Conservation (phyloP, 495 filamentous ascomycete species). For the Annulohypoxylon nitens region DNA sequence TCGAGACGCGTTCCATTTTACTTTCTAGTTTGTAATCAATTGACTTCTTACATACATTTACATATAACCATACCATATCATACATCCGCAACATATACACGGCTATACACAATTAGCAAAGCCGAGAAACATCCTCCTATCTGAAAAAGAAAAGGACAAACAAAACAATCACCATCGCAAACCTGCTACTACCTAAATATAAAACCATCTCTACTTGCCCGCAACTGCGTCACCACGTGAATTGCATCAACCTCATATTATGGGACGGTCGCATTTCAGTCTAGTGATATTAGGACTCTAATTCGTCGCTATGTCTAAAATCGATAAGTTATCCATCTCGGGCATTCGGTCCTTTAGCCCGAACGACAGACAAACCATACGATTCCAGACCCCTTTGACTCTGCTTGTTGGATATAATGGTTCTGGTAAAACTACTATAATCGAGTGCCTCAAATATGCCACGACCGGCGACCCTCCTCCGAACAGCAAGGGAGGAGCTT, state of each 20-base stretch:
- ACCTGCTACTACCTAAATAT: constrained; percentile 9
- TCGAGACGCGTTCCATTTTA: constrained; percentile 38
- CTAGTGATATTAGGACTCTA: constrained; percentile 19
- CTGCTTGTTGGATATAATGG: constrained; percentile 98
- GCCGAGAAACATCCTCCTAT: background rate
- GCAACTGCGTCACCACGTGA: constrained; percentile 22
- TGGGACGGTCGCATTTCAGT: constrained; percentile 26
- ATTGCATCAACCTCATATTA: constrained; percentile 14
- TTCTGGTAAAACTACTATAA: constrained; percentile 98
- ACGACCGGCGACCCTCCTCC: constrained; percentile 94
- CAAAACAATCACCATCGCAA: background rate
- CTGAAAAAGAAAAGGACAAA: background rate
- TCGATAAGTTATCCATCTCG: constrained; percentile 88
- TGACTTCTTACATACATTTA: no score
- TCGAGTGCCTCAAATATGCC: constrained; percentile 98
- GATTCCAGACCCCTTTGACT: constrained; percentile 90
- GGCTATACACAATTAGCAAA: constrained; percentile 8
- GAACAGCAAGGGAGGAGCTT: constrained; percentile 93
- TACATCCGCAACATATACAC: no score
- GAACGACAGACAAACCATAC: constrained; percentile 79
- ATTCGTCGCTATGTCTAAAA: constrained; percentile 70
- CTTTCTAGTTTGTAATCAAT: no score
- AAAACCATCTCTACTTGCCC: constrained; percentile 7
- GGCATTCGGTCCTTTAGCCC: constrained; percentile 95
- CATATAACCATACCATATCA: no score